Conservation (phyloP, 768 basidiomycete genomes). For the Tricholoma matsutake region DNA sequence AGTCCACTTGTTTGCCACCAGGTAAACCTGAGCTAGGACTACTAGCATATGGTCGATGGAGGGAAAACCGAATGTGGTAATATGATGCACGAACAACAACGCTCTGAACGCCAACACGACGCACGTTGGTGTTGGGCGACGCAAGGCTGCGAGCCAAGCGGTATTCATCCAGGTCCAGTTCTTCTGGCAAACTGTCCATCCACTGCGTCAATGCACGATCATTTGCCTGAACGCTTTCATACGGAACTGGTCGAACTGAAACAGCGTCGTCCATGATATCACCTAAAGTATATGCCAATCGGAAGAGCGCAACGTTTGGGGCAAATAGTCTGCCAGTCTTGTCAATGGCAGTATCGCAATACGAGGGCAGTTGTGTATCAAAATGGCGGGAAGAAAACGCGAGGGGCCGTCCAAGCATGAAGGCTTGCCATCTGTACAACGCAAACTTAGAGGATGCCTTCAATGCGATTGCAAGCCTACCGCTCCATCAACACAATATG, state of each 20-base stretch:
- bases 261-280: constrained; percentile 86
- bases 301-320: constrained; percentile 74
- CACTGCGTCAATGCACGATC: constrained; percentile 71
- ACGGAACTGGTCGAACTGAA: constrained; percentile 75
- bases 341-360: constrained; percentile 61
- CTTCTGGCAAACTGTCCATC: constrained; percentile 72
- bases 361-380: constrained; percentile 73
- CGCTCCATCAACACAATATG: constrained; percentile 79
- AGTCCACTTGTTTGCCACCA: constrained; percentile 30
- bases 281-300: constrained; percentile 74
- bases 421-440: constrained; percentile 72
- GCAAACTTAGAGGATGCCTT: background rate
- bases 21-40: constrained; percentile 22
- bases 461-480: constrained; percentile 33
- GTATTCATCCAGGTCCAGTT: constrained; percentile 76
- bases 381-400: constrained; percentile 79
- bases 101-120: constrained; percentile 76
- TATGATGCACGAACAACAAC: constrained; percentile 76
- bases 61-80: constrained; percentile 80
- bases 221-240: constrained; percentile 68
- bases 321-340: constrained; percentile 63
- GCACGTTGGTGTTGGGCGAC: constrained; percentile 52
- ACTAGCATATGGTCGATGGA: constrained; percentile 75
- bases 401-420: constrained; percentile 80
- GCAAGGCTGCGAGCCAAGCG: constrained; percentile 70